Evolutionary conservation across 2,329 filamentous ascomycete genomes (phyloP).

Genomic region (Fusarium fujikuroi): DNA sequence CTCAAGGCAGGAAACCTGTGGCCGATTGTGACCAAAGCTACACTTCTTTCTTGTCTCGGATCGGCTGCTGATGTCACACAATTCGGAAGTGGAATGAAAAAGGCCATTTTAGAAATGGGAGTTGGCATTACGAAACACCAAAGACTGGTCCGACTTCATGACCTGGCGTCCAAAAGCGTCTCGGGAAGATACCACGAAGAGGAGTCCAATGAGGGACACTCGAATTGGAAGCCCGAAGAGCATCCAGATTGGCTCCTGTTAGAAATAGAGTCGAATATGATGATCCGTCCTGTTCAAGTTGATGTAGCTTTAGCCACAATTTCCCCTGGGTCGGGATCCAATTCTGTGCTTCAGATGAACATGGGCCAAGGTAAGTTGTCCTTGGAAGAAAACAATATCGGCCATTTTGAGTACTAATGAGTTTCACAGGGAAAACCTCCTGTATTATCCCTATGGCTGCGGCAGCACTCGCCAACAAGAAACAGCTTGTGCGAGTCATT

Average conservation of each 20-base stretch:
- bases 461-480: slow-evolving; percentile 56
- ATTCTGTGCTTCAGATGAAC: slow-evolving; percentile 73
- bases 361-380: slow-evolving; percentile 68
- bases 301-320: slow-evolving; percentile 71
- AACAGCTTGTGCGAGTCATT: slow-evolving; percentile 63
- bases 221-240: slow-evolving; percentile 65
- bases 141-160: slow-evolving; percentile 60
- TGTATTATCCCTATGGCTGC: slow-evolving; percentile 65
- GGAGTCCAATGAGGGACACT: slow-evolving; percentile 56
- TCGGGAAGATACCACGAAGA: slow-evolving; percentile 60
- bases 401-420: background rate
- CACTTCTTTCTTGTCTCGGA: slow-evolving; percentile 28
- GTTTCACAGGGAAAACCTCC: slow-evolving; percentile 63
- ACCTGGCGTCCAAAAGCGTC: slow-evolving; percentile 61
- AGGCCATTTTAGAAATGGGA: slow-evolving; percentile 31
- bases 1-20: slow-evolving; percentile 40
- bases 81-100: slow-evolving; percentile 40
- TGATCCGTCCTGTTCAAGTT: slow-evolving; percentile 70
- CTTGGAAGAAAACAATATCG: background rate
- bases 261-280: slow-evolving; percentile 72
- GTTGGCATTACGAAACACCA: slow-evolving; percentile 41
- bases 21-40: slow-evolving; percentile 38
- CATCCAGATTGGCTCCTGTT: slow-evolving; percentile 72
- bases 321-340: slow-evolving; percentile 59
- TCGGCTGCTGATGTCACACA: slow-evolving; percentile 18